Percentiles rank a stretch among this genome's conserved stretches.
These are phyloP conservation scores for Globisporangium cederbergense DNA, from an alignment of 352 stramenopile species.

Conservation along the genomic window DNA sequence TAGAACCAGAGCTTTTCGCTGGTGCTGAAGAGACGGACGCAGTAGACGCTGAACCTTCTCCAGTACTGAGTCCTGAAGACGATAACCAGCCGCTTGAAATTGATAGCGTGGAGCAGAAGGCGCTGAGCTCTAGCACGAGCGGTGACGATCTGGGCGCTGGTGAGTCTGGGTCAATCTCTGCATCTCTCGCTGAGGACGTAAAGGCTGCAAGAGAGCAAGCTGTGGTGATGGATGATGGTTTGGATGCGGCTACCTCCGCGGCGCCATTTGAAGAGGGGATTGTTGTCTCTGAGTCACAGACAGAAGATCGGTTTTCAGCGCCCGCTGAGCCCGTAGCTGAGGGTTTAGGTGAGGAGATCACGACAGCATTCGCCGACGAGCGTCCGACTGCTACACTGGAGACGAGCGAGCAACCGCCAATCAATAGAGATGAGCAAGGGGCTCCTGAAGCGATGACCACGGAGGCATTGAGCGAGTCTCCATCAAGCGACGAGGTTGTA, in stretches of 20 bases:
- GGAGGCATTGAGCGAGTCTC: not conserved
- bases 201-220: not conserved
- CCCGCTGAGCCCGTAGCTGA: not conserved
- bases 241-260: not conserved
- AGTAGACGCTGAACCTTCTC: not conserved
- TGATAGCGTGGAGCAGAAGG: not conserved
- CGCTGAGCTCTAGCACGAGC: conserved; percentile 28
- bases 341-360: not conserved
- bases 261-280: not conserved
- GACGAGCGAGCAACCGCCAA: not conserved
- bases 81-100: not conserved
- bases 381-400: not conserved
- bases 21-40: not conserved
- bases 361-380: not conserved
- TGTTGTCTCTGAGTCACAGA: not conserved
- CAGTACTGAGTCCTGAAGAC: not conserved
- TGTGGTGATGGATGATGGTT: not conserved
- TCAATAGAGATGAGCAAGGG: not conserved
- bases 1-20: not conserved
- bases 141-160: conserved; percentile 35
- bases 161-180: conserved; percentile 14
- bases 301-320: not conserved
- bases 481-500: no score
- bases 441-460: not conserved
- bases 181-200: no score